phyloP scores from a whole-genome alignment of 2,329 filamentous ascomycete species.

The Venturia asperata region DNA sequence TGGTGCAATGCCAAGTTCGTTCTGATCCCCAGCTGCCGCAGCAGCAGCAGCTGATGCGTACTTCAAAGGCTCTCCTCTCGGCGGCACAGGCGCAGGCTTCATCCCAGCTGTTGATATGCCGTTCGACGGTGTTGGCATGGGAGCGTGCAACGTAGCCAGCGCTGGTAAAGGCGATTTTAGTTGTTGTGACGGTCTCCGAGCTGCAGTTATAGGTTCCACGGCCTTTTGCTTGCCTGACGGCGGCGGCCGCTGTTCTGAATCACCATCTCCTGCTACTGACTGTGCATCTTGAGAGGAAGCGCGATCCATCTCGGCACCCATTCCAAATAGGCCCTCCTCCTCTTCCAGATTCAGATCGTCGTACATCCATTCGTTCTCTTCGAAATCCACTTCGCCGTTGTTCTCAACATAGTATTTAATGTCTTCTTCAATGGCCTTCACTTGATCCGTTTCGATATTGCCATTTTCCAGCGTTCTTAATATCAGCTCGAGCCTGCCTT shows the following conservation, averaged over 20 bases:
- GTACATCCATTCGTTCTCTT: constrained; percentile 91
- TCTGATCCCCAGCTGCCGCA: constrained; percentile 84
- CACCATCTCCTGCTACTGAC: constrained; percentile 74
- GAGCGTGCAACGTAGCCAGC: constrained; percentile 79
- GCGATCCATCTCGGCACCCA: constrained; percentile 72
- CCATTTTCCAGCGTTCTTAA: constrained; percentile 88
- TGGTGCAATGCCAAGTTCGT: constrained; percentile 81
- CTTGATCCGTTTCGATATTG: constrained; percentile 77
- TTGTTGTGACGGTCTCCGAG: constrained; percentile 70
- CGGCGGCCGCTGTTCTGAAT: constrained; percentile 40
- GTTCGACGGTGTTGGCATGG: constrained; percentile 52
- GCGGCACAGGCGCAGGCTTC: constrained; percentile 87
- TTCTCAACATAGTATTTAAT: constrained; percentile 95
- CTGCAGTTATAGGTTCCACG: constrained; percentile 51
- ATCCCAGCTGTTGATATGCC: constrained; percentile 58
- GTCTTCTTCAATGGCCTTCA: constrained; percentile 80
- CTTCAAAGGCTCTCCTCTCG: constrained; percentile 84
- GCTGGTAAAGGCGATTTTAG: constrained; percentile 91
- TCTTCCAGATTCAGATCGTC: constrained; percentile 89
- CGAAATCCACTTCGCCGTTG: constrained; percentile 80
- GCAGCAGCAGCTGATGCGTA: constrained; percentile 95
- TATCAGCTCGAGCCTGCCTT: constrained; percentile 84
- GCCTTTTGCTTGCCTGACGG: constrained; percentile 50
- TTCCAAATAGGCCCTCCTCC: constrained; percentile 81
- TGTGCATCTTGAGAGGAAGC: constrained; percentile 93